phyloP scores from a whole-genome alignment of 768 basidiomycete genomes.

The Gautieria morchelliformis region DNA sequence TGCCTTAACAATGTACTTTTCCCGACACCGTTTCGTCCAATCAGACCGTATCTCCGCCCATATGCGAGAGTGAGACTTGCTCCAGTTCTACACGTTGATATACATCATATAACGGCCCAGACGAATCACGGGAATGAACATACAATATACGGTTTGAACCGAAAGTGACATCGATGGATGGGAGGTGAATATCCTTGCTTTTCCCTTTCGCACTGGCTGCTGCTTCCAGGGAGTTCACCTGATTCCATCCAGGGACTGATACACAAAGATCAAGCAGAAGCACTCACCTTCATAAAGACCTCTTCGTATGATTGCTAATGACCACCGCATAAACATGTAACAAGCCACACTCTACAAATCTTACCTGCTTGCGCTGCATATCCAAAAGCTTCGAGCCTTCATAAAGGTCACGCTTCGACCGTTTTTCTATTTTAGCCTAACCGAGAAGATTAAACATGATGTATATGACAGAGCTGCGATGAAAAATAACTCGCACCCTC shows the following conservation, averaged over 20 bases:
- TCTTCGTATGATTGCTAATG: slow-evolving; percentile 92
- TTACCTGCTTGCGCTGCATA: slow-evolving; percentile 80
- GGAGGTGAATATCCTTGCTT: slow-evolving; percentile 93
- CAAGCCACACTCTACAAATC: slow-evolving; percentile 9
- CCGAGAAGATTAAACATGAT: slow-evolving; percentile 1
- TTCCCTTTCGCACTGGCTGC: slow-evolving; percentile 76
- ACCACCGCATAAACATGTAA: background rate
- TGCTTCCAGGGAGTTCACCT: slow-evolving; percentile 91
- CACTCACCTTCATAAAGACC: slow-evolving; percentile 87
- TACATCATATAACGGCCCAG: slow-evolving; percentile 6
- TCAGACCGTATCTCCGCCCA: slow-evolving; percentile 84
- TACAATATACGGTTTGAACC: slow-evolving; percentile 90
- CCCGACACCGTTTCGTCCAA: slow-evolving; percentile 90
- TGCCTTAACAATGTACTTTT: slow-evolving; percentile 94
- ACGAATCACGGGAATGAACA: slow-evolving; percentile 15
- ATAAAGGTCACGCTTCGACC: slow-evolving; percentile 82
- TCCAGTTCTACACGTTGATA: slow-evolving; percentile 45
- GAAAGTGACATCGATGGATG: slow-evolving; percentile 93
- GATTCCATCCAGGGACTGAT: background rate
- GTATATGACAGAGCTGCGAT: background rate
- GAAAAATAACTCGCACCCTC: slow-evolving; percentile 36
- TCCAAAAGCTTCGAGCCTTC: slow-evolving; percentile 95
- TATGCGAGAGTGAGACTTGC: slow-evolving; percentile 82
- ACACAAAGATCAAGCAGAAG: background rate
- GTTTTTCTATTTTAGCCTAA: slow-evolving; percentile 94